Evolutionary conservation across 1,284 basidiomycete genomes (phyloP), one percentile per base, ranked within the genome.

Genomic region (Chiua sp.): DNA sequence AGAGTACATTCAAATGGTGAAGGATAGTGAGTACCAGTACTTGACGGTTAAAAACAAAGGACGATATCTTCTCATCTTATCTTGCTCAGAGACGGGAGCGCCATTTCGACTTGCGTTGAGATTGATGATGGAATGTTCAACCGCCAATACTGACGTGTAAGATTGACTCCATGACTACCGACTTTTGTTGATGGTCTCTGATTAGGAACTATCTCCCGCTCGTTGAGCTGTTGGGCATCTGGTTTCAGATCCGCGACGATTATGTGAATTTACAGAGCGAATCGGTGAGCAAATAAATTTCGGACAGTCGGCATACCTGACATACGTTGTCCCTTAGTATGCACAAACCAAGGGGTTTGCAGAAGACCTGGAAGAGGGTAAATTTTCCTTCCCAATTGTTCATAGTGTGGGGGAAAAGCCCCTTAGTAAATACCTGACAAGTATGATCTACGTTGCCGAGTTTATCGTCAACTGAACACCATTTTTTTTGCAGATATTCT

Each of bases 221-320:
- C 13, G 92, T 96, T 59, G 96, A 98, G 72, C 81, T 98, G 20
- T 90, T 98, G 61, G 95, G 96, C 2, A 86, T 98, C 26, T 93
- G 89, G 71, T 98, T 97, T 75, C 97, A 99, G 74, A 97, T 99
- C 64, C 83, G 96, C 15, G 97, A 99, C 74, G 97, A 99, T 73
- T 94, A 97, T 63, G 93, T 97, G 90, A 98, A 99, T 72, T 79
- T 99, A 37, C 90, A 96, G 69, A 93, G 91, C 54, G 84, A 83
- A 37, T 82, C 91, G 78, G 94, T 93, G 64, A 47, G 78, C 59
- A 49, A 51, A 55, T 37, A 12, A 16, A 37, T 52, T 16, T 47
- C 12, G 42, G 51, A 18, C n/a, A 8, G 33, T 51, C 32, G 32
- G n/a, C 37, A 47, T 20, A 39, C n/a, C 47, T 62, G 7, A 65